Base-by-base conservation (phyloP, 1,284 basidiomycete species). In the Ustilago cynodontis region DNA sequence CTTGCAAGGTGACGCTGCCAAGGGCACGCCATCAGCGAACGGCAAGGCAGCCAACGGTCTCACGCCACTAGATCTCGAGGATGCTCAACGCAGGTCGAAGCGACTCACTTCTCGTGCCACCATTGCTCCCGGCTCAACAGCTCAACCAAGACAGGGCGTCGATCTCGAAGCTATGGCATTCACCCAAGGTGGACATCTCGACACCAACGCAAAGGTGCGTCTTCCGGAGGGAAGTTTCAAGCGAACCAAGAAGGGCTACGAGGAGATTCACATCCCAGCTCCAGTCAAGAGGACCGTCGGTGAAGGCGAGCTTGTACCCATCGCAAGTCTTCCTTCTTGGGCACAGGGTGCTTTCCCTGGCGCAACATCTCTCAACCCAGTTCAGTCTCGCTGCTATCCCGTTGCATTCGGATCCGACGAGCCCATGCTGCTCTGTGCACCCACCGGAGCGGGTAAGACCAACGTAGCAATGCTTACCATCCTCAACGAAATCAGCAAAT, bases 361-460 rank as follows among this genome's bases (percentile, higher is more conserved):
- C 2, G 90, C 93, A 5, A 90, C 90, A n/a, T 91, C 89, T 65
- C 90, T 99, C 63, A 99, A 99, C 86, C 91, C 93, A 6, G 90
- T 99, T n/a, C 97, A 85, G 53, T 83, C 81, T 11, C 60, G 68
- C 16, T 85, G 83, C 64, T 99, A 90, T 86, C 96, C 96, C 1
- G 88, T 95, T 63, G 97, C 96, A 0, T 98, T 98, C 85, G 94
- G 94, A 4, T 78, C 79, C 24, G 95, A 98, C 80, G 95, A 99
- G 79, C 95, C 96, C 0, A 90, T 99, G 79, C 89, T 99, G 31
- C 91, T 99, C 43, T 99, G 97, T 88, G 97, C 97, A 0, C 97
- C 97, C 2, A 99, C 97, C 0, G 97, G 97, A 87, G 97, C 97
- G 5, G 97, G 97, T 79, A 99, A 99, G 94, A 99, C 97, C 33